Evolutionary conservation across 2,329 filamentous ascomycete species (phyloP).

Genomic region (Colletotrichum somersetense): DNA sequence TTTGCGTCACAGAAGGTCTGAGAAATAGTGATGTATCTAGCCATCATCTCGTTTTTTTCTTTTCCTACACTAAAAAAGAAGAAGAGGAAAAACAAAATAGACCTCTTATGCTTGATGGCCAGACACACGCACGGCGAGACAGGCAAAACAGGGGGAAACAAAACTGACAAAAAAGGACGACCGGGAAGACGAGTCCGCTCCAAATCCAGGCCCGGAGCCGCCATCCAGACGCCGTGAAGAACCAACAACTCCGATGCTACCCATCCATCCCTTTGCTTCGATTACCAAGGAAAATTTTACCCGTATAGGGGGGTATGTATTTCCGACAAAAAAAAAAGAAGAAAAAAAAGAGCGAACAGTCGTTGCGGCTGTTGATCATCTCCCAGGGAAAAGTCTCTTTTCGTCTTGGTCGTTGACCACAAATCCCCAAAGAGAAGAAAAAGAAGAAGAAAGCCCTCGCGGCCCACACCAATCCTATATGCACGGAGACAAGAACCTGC

Average conservation of each 20-base stretch:
- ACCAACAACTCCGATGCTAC: constrained; percentile 13
- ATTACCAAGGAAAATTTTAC: constrained; percentile 16
- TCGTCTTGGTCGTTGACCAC: neutral
- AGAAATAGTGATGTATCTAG: neutral
- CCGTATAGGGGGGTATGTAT: constrained; percentile 13
- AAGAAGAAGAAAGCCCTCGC: neutral
- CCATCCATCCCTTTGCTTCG: constrained; percentile 5
- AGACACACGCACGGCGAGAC: neutral
- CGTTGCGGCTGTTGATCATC: neutral
- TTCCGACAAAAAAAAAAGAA: constrained; percentile 2
- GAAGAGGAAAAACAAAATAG: neutral
- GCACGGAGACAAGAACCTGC: constrained; percentile 17
- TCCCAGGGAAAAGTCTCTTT: neutral
- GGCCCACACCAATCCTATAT: constrained; percentile 5
- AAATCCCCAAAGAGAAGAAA: neutral
- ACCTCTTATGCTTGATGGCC: constrained; percentile 16
- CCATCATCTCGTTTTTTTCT: neutral
- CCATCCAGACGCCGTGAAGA: constrained; percentile 1
- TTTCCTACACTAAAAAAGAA: constrained; percentile 14
- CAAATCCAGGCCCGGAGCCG: neutral
- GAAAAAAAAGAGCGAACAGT: neutral
- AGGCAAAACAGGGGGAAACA: neutral
- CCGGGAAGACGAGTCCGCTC: neutral
- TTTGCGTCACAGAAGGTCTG: neutral
- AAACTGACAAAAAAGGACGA: neutral